Conservation (phyloP, 2,329 filamentous ascomycete genomes). For the Colletotrichum somersetense region DNA sequence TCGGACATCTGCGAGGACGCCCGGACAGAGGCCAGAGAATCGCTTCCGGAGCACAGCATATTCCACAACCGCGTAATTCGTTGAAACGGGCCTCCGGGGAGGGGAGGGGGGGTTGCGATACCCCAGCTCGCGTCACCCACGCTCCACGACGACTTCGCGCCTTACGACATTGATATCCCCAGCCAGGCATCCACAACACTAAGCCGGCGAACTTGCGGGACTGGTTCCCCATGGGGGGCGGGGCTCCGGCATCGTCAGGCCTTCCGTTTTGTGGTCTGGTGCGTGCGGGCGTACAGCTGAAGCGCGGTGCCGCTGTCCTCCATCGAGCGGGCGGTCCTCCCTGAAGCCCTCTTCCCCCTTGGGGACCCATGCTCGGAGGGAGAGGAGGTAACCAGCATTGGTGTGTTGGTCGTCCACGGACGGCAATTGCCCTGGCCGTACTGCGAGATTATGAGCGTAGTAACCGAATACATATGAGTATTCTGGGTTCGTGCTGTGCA, state of each 20-base stretch:
- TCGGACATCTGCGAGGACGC: background rate
- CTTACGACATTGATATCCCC: background rate
- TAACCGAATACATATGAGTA: background rate
- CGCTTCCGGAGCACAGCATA: background rate
- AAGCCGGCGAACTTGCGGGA: conserved; percentile 34
- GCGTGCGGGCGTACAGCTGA: too few relatives aligned
- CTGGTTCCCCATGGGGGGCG: conserved; percentile 37
- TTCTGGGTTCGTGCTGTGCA: background rate
- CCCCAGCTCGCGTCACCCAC: conserved; percentile 19
- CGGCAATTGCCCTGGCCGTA: background rate
- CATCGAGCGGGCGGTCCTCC: too few relatives aligned
- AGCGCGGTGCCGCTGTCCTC: too few relatives aligned
- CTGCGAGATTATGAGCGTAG: background rate
- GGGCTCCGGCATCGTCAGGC: background rate
- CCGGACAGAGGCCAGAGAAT: background rate
- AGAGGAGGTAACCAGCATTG: background rate
- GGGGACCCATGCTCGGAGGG: too few relatives aligned
- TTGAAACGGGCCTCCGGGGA: background rate
- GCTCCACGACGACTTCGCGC: background rate
- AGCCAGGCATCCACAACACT: conserved; percentile 33
- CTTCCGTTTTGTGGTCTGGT: background rate
- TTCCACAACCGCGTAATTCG: background rate
- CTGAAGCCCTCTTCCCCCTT: too few relatives aligned
- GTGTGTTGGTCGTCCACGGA: background rate
- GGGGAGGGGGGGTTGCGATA: background rate